Base-by-base conservation (phyloP, 2,329 filamentous ascomycete species). In the Trichoderma semiorbis region DNA sequence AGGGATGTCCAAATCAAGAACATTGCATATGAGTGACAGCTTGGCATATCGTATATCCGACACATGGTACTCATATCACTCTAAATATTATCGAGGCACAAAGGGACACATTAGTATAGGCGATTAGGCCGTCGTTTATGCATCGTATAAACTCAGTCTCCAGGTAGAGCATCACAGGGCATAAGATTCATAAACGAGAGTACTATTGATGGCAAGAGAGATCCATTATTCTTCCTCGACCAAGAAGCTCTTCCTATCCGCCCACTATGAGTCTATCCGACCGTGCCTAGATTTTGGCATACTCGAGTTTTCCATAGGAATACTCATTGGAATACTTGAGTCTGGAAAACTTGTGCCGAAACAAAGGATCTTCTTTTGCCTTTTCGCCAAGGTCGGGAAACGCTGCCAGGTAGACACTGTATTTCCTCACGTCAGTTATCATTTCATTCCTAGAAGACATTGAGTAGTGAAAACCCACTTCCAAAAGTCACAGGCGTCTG, bases 61-160 rank as follows among this genome's bases (percentile, higher is more conserved):
- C 18, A 47, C 16, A n/a, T 47, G 8, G 3, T 10, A n/a, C 7
- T n/a, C 0, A n/a, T n/a, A 1, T n/a, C 2, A n/a, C 3, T 43
- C 1, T 7, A 8, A 7, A 5, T 47, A 47, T n/a, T n/a, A 18
- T 47, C 39, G 18, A 47, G 39, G 39, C 1, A 39, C 36, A n/a
- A 47, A 16, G 3, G 18, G 7, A 0, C 7, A n/a, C 7, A n/a
- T 43, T n/a, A 43, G 39, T 18, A 43, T 8, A 43, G 18, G 34
- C 34, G 12, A 36, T 3, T 36, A 5, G 14, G 12, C 34, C 34
- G 1, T 36, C 34, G 3, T 16, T 36, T 36, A 3, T 36, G 34
- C 14, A 36, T 36, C 2, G 34, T 1, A 36, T 36, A 36, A 36
- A 36, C 34, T 36, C 34, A 1, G 1, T 36, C 14, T 36, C 34